A percentile compares a stretch with the other conserved stretches of the same genome.
Evolutionary conservation across 345 rosid genomes (phyloP).

Genomic region (Dipteronia dyeriana): DNA sequence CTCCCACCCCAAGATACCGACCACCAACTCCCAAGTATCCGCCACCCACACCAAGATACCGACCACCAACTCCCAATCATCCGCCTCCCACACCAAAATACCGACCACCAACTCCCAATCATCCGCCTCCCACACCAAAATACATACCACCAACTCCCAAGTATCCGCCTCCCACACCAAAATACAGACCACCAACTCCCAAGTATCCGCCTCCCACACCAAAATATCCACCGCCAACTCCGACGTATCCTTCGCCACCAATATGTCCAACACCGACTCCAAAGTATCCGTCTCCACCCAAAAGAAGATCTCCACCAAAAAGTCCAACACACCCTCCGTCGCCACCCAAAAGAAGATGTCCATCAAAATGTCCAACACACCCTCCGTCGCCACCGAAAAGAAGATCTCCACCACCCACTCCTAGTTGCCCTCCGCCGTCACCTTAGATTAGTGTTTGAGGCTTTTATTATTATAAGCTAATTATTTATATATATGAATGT

Average conservation of each 20-base stretch:
- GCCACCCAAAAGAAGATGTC: neutral
- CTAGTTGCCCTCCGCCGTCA: no score
- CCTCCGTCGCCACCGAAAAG: neutral
- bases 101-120: conserved; percentile 9
- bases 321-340: neutral
- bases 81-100: conserved; percentile 7
- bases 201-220: neutral
- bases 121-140: conserved; percentile 6
- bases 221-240: neutral
- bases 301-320: neutral
- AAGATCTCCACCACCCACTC: neutral
- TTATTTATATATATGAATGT: no score
- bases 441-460: no score
- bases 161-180: conserved; percentile 9
- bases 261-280: neutral
- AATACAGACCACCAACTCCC: neutral
- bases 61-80: neutral
- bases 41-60: neutral
- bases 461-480: no score
- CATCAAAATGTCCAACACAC: neutral
- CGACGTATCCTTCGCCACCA: conserved; percentile 7
- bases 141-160: conserved; percentile 6
- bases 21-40: conserved; percentile 14
- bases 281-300: conserved; percentile 8
- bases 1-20: conserved; percentile 8